Base-by-base conservation (phyloP, 2,329 filamentous ascomycete species). In the Paracoccidioides brasiliensis region DNA sequence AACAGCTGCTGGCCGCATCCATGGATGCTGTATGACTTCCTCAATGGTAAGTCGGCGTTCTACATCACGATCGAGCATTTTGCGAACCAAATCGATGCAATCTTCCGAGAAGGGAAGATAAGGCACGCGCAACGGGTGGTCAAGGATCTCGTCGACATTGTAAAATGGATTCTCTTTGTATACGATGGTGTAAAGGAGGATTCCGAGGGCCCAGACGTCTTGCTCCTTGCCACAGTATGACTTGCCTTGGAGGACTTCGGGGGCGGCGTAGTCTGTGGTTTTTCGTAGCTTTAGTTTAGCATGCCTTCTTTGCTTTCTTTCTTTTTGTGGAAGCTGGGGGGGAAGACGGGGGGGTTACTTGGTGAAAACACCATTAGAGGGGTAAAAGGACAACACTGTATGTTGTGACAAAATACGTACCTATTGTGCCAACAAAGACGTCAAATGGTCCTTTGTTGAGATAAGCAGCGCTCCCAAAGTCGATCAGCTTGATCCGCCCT, bases 101-200 rank as follows among this genome's bases (percentile, higher is more conserved):
- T 90, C 86, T 61, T 96, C 90, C 69, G 88, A 74, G 58, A 74
- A 75, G 4, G 73, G 73, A 22, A 75, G 61, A 59, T 73, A 96
- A 0, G 93, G 93, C 33, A 98, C 85, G 50, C 93, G 82, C 57
- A 98, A 76, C 64, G 96, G 91, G 66, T 91, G 90, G 69, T 98
- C 93, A 81, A 97, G 94, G 66, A 98, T 98, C 76, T 98, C 93
- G 70, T 98, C 93, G 65, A 97, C 93, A 71, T 87, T 94, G 78
- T 97, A 97, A 71, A 96, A 98, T 0, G 93, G 91, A 67, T 98
- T 98, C 74, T 98, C 93, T 74, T 97, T 98, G 79, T 98, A 98
- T 66, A 97, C 86, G 66, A 98, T 96, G 33, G 93, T 98, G 76
- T 98, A 98, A 12, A 98, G 81, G 32, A 98, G 80, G 65, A 98